A percentile compares a stretch with the other conserved stretches of the same genome.
Evolutionary conservation across 2,329 filamentous ascomycete species (phyloP).

Genomic region (Fusarium sp.): DNA sequence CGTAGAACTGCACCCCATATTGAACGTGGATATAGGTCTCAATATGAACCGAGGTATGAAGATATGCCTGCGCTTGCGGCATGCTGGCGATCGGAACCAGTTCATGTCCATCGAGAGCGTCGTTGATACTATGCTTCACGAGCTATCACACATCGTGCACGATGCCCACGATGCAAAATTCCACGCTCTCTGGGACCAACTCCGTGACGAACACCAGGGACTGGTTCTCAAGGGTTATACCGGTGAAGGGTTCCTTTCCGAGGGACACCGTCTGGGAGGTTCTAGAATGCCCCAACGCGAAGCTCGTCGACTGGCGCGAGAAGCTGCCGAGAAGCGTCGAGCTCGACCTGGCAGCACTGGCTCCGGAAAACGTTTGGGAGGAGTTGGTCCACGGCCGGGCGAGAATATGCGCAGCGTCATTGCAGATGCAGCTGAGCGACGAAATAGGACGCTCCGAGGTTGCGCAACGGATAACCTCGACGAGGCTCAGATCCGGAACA

Average conservation of each 20-base stretch:
- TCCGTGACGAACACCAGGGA: constrained; percentile 83
- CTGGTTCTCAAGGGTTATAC: constrained; percentile 84
- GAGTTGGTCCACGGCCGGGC: constrained; percentile 60
- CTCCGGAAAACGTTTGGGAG: constrained; percentile 76
- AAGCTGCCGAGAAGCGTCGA: constrained; percentile 74
- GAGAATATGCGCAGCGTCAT: constrained; percentile 76
- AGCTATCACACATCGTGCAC: constrained; percentile 86
- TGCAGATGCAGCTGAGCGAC: constrained; percentile 72
- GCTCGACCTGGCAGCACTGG: constrained; percentile 66
- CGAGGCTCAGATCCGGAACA: constrained; percentile 69
- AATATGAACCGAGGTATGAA: constrained; percentile 79
- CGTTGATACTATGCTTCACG: constrained; percentile 91
- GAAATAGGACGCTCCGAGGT: constrained; percentile 71
- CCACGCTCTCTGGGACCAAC: constrained; percentile 85
- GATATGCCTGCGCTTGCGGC: constrained; percentile 83
- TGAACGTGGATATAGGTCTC: constrained; percentile 59
- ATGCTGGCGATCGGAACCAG: constrained; percentile 73
- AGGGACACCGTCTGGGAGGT: constrained; percentile 77
- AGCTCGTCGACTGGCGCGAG: constrained; percentile 75
- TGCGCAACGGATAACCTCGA: constrained; percentile 77
- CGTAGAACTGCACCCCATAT: neutral
- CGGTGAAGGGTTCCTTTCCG: constrained; percentile 83
- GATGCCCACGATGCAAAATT: constrained; percentile 86
- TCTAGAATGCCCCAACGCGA: constrained; percentile 71
- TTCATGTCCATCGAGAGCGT: constrained; percentile 84